phyloP scores from a whole-genome alignment of 768 basidiomycete species.

The Podaxis sp. region DNA sequence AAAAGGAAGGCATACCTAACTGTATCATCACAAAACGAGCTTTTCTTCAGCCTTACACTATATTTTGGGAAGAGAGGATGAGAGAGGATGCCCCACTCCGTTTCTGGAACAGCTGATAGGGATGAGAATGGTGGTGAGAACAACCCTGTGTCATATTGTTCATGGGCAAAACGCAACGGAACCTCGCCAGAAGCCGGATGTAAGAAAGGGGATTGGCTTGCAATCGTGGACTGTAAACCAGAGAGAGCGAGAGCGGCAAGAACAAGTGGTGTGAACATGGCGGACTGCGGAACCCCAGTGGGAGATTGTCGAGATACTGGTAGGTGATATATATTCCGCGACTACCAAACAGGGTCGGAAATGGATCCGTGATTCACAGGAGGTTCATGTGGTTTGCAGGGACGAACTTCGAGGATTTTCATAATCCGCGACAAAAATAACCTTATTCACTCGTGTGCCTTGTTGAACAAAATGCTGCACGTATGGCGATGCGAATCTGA shows the following conservation, averaged over 20 bases:
- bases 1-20: slow-evolving; percentile 37
- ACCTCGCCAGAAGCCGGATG: neutral
- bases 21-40: slow-evolving; percentile 50
- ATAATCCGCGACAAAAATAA: neutral
- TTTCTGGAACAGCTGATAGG: slow-evolving; percentile 9
- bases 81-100: slow-evolving; percentile 18
- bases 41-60: slow-evolving; percentile 54
- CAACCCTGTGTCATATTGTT: slow-evolving; percentile 11
- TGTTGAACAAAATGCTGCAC: neutral
- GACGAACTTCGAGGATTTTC: neutral
- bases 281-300: neutral
- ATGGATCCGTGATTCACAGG: neutral
- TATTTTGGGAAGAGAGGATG: slow-evolving; percentile 52
- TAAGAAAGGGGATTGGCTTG: neutral
- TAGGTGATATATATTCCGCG: neutral
- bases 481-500: neutral
- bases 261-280: neutral
- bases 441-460: neutral
- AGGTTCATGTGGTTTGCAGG: neutral
- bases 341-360: neutral
- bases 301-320: neutral
- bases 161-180: neutral
- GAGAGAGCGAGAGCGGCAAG: neutral
- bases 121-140: slow-evolving; percentile 11
- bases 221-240: neutral